Percentiles rank a stretch among this genome's conserved stretches.
Evolutionary conservation across 805 yeast genomes (phyloP).

Genomic region (Wickerhamomyces xylosicus): DNA sequence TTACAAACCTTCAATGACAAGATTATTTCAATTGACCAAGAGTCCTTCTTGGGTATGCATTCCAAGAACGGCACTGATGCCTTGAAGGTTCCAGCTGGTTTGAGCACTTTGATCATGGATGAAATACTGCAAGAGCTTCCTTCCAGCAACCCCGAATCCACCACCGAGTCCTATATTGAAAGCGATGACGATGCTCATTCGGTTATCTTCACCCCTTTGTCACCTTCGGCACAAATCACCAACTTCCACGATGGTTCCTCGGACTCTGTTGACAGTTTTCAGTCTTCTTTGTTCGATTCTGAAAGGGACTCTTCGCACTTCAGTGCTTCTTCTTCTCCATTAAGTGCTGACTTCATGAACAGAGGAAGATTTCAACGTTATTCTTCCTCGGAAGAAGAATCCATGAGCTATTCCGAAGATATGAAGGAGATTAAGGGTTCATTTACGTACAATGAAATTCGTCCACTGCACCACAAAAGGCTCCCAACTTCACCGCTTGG

Average conservation of each 20-base stretch:
- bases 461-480: not conserved
- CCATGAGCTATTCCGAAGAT: not conserved
- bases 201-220: not conserved
- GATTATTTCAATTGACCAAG: constrained; percentile 42
- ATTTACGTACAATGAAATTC: not conserved
- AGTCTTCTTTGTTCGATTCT: not conserved
- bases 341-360: not conserved
- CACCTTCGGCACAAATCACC: not conserved
- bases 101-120: constrained; percentile 13
- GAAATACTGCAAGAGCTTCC: constrained; percentile 13
- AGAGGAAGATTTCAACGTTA: not conserved
- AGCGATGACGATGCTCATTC: no score
- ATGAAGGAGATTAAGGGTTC: not conserved
- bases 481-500: not conserved
- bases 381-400: not conserved
- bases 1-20: constrained; percentile 30
- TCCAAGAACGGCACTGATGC: constrained; percentile 19
- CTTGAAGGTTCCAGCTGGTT: constrained; percentile 14
- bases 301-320: not conserved
- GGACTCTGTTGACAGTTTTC: not conserved
- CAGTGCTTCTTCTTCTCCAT: not conserved
- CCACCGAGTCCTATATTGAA: no score
- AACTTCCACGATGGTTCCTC: not conserved
- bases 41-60: constrained; percentile 50
- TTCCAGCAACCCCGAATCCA: no score